Evolutionary conservation across 2,329 filamentous ascomycete genomes (phyloP).

Genomic region (Verticillium nonalfalfae): DNA sequence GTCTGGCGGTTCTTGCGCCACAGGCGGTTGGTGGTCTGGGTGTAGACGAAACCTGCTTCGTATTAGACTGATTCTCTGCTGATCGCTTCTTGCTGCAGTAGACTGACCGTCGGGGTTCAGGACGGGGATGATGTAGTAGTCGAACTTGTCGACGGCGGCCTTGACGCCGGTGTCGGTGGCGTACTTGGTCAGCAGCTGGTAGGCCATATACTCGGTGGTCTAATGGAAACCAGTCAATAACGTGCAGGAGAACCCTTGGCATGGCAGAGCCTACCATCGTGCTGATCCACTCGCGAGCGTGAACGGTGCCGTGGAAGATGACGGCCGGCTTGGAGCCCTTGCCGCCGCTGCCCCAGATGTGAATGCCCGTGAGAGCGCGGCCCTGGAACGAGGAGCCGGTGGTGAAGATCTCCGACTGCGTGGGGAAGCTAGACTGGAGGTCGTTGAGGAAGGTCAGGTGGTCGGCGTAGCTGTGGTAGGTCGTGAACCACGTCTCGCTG

Average conservation of each 20-base stretch:
- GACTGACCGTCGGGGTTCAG: slow-evolving; percentile 38
- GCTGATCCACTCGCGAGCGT: slow-evolving; percentile 48
- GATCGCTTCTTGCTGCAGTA: background rate
- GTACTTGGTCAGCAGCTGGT: slow-evolving; percentile 32
- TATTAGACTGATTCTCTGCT: background rate
- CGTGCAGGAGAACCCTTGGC: no score
- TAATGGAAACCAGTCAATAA: background rate
- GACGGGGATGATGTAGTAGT: slow-evolving; percentile 48
- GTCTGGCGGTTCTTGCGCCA: slow-evolving; percentile 48
- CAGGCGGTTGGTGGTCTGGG: slow-evolving; percentile 37
- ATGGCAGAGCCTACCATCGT: slow-evolving; percentile 44
- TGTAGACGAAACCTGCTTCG: slow-evolving; percentile 34
- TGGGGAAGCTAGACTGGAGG: slow-evolving; percentile 32
- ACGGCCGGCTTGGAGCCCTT: slow-evolving; percentile 38
- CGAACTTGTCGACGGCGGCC: slow-evolving; percentile 46
- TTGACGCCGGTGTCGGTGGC: slow-evolving; percentile 25
- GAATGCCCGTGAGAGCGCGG: slow-evolving; percentile 50
- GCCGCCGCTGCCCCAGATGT: slow-evolving; percentile 36
- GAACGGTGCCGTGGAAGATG: slow-evolving; percentile 43
- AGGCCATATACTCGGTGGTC: slow-evolving; percentile 39
- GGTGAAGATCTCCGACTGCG: slow-evolving; percentile 38
- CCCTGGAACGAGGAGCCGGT: slow-evolving; percentile 38
- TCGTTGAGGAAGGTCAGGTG: slow-evolving; percentile 38
- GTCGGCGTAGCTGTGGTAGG: slow-evolving; percentile 43
- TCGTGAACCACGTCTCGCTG: slow-evolving; percentile 38